A percentile compares a stretch with the other conserved stretches of the same genome.
phyloP scores from a whole-genome alignment of 225 moss, liverwort and hornwort species.

The Polytrichum commune region DNA sequence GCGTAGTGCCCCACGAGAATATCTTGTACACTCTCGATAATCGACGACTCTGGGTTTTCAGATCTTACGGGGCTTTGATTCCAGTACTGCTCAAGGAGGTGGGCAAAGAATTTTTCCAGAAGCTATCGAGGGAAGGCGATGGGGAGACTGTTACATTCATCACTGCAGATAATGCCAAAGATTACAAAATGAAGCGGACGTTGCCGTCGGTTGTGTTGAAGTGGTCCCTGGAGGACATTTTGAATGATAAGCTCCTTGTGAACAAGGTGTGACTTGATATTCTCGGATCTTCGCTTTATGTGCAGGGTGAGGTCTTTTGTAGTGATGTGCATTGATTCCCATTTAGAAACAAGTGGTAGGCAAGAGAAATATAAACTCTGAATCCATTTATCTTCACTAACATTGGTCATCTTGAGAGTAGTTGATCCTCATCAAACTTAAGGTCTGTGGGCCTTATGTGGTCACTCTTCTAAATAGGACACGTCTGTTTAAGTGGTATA shows the following conservation, averaged over 20 bases:
- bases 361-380: too few relatives aligned
- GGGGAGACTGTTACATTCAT: slow-evolving; percentile 26
- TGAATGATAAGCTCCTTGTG: slow-evolving; percentile 14
- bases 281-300: background rate
- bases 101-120: slow-evolving; percentile 27
- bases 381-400: too few relatives aligned
- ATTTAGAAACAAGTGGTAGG: too few relatives aligned
- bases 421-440: too few relatives aligned
- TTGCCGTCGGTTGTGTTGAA: slow-evolving; percentile 23
- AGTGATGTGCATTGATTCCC: too few relatives aligned
- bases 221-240: slow-evolving; percentile 14
- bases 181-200: slow-evolving; percentile 15
- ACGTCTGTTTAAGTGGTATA: too few relatives aligned
- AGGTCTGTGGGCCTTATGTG: too few relatives aligned
- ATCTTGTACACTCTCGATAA: slow-evolving; percentile 25
- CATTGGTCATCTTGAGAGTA: too few relatives aligned
- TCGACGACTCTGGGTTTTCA: slow-evolving; percentile 28
- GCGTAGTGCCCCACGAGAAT: slow-evolving; percentile 5
- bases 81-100: slow-evolving; percentile 5
- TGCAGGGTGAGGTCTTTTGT: background rate
- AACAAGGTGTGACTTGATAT: slow-evolving; percentile 10
- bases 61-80: slow-evolving; percentile 10
- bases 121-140: slow-evolving; percentile 16
- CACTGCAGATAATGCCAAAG: slow-evolving; percentile 6
- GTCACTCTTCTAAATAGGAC: too few relatives aligned